Base-by-base conservation (phyloP, 352 stramenopile species). In the Phytophthora macrochlamydospora region DNA sequence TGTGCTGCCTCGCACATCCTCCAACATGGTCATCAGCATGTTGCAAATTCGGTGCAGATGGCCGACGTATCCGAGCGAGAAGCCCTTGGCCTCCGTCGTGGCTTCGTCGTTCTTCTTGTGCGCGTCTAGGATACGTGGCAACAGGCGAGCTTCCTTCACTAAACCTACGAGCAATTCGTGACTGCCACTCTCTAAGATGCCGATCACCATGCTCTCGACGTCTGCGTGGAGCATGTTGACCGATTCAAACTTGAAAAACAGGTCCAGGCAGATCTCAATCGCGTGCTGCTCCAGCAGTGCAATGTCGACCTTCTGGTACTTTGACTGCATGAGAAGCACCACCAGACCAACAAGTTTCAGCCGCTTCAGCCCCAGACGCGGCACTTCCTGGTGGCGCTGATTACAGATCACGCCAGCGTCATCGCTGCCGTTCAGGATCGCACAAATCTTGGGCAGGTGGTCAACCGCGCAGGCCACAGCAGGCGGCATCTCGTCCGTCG, bases 161-260 rank as follows among this genome's bases (percentile, higher is more conserved):
- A 96, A 78, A 58, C 75, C 83, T 49, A 79, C 75, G 50, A 93
- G 73, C 40, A 94, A 65, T 58, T 93, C 85, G 45, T 82, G 75
- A 50, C 88, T 87, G 32, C 85, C 87, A 62, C 81, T 90, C 71
- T 93, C 87, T 56, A 96, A 78, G 51, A 96, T 87, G 18, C 86
- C 85, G 38, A 93, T 79, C 31, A 94, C 75, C 81, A 96, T 92
- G 72, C 78, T 93, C 65, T 96, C 88, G 24, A 96, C 78, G 43
- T 96, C 86, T 1, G 88, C 78, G 53, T 96, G 88, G 1, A 96
- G 79, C 83, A 96, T 93, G 70, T 94, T 96, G 48, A 94, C 86
- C 46, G 75, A 90, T 55, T 94, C 86, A 61, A 96, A 96, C 69
- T 88, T 78, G 71, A 96, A 96, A 60, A 96, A 96, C 58, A 96